Conservation (phyloP, 148 eudicot species). For the Salicornia ramosissima region DNA sequence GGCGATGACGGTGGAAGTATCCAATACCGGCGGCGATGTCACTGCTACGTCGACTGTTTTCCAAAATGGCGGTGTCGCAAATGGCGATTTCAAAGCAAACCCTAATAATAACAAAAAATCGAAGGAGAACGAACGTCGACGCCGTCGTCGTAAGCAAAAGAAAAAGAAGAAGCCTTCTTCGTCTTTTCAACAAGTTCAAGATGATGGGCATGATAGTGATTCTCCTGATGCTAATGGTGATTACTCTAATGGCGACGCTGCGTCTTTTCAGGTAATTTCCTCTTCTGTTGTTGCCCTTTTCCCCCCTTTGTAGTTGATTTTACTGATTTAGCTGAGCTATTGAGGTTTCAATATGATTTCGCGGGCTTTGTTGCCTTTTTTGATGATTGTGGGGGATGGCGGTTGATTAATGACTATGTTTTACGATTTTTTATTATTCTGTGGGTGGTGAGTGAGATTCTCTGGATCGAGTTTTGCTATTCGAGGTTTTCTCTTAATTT, state of each 20-base stretch:
- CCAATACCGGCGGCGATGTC: slow-evolving; percentile 4
- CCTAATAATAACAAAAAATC: slow-evolving; percentile 49
- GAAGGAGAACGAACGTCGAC: slow-evolving; percentile 59
- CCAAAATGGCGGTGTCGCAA: slow-evolving; percentile 37
- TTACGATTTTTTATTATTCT: neutral
- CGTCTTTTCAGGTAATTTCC: neutral
- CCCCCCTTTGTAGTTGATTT: neutral
- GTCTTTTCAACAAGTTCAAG: neutral
- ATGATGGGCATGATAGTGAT: slow-evolving; percentile 29
- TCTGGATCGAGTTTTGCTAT: no score
- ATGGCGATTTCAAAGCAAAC: slow-evolving; percentile 35
- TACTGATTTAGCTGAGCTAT: neutral
- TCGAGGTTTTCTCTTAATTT: no score
- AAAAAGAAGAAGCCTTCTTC: slow-evolving; percentile 41
- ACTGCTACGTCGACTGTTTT: slow-evolving; percentile 6
- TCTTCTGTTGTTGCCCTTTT: neutral
- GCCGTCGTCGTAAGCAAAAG: slow-evolving; percentile 84
- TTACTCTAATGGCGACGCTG: slow-evolving; percentile 13
- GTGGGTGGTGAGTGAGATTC: neutral
- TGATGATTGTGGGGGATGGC: neutral
- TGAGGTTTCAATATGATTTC: neutral
- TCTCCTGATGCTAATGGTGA: slow-evolving; percentile 19
- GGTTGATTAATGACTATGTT: neutral
- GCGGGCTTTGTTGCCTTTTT: neutral
- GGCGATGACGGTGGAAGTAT: slow-evolving; percentile 44